Conservation (phyloP, 2,329 filamentous ascomycete genomes). For the Colletotrichum gigasporum region DNA sequence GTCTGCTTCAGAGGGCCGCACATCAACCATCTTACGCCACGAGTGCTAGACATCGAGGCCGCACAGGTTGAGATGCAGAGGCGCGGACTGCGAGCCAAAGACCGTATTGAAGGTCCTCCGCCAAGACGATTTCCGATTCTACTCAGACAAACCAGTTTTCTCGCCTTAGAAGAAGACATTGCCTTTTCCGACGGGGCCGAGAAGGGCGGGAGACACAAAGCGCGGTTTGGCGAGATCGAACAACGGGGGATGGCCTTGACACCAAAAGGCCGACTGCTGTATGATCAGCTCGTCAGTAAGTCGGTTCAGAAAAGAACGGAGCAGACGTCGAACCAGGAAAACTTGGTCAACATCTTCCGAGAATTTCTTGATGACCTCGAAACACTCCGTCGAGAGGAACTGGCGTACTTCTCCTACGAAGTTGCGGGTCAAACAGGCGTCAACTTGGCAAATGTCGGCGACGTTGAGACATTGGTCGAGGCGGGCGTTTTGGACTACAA, state of each 20-base stretch:
- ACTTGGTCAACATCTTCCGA: conserved; percentile 41
- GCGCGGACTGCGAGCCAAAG: conserved; percentile 53
- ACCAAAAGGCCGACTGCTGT: conserved; percentile 51
- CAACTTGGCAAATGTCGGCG: background rate
- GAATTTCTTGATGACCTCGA: conserved; percentile 52
- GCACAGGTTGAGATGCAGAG: conserved; percentile 53
- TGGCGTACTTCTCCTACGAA: conserved; percentile 51
- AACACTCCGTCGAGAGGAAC: conserved; percentile 41
- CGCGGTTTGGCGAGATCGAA: conserved; percentile 63
- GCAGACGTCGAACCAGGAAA: conserved; percentile 23
- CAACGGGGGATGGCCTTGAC: conserved; percentile 61
- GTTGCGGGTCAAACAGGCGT: background rate
- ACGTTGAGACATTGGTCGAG: conserved; percentile 43
- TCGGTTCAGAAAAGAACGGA: conserved; percentile 33
- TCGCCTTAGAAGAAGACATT: conserved; percentile 58
- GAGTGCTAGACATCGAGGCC: conserved; percentile 57
- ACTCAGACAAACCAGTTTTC: conserved; percentile 62
- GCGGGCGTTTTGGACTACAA: conserved; percentile 43
- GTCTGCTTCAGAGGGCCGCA: conserved; percentile 52
- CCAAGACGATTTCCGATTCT: conserved; percentile 53
- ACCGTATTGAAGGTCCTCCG: conserved; percentile 61
- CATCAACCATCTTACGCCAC: conserved; percentile 63
- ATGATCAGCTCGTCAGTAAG: conserved; percentile 51
- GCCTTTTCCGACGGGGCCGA: conserved; percentile 43
- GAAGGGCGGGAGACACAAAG: conserved; percentile 50